Evolutionary conservation across 116 monocot genomes (phyloP).

Genomic region (Phalaenopsis hybrid): DNA sequence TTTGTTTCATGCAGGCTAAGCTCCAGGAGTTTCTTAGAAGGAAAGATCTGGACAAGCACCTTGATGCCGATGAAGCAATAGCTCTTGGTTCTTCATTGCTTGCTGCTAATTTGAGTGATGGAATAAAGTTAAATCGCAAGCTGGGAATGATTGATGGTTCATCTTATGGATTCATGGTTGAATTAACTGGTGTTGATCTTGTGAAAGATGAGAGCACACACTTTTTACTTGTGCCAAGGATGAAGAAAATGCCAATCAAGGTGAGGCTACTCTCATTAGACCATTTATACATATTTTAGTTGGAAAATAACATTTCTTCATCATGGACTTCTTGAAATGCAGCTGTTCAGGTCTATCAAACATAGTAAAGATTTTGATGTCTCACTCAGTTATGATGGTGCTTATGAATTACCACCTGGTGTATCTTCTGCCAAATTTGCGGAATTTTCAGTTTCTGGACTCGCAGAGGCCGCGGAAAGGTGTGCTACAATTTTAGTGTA

Average conservation of each 20-base stretch:
- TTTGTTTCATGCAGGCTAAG: conserved; percentile 52
- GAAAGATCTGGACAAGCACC: conserved; percentile 77
- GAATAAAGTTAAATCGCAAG: conserved; percentile 96
- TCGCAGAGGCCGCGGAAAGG: conserved; percentile 89
- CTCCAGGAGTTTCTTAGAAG: conserved; percentile 88
- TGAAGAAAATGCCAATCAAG: conserved; percentile 98
- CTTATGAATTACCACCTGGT: conserved; percentile 63
- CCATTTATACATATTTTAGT: background rate
- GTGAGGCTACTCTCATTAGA: conserved; percentile 13
- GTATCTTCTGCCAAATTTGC: conserved; percentile 52
- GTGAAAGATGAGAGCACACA: conserved; percentile 56
- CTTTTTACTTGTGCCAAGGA: conserved; percentile 61
- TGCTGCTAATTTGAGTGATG: conserved; percentile 99
- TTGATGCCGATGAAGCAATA: conserved; percentile 99
- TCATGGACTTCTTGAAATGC: conserved; percentile 5
- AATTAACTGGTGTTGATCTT: conserved; percentile 62
- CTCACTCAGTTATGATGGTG: conserved; percentile 69
- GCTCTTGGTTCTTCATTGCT: conserved; percentile 90
- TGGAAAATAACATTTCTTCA: background rate
- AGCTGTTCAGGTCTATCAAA: conserved; percentile 86
- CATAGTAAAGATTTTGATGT: conserved; percentile 84
- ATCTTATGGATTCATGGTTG: conserved; percentile 70
- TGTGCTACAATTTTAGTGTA: conserved; percentile 23
- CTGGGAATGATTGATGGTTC: conserved; percentile 96
- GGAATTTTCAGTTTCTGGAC: conserved; percentile 68